These are phyloP conservation scores for Plectranthus barbatus DNA, from an alignment of 257 asterid species.

Conservation along the genomic window DNA sequence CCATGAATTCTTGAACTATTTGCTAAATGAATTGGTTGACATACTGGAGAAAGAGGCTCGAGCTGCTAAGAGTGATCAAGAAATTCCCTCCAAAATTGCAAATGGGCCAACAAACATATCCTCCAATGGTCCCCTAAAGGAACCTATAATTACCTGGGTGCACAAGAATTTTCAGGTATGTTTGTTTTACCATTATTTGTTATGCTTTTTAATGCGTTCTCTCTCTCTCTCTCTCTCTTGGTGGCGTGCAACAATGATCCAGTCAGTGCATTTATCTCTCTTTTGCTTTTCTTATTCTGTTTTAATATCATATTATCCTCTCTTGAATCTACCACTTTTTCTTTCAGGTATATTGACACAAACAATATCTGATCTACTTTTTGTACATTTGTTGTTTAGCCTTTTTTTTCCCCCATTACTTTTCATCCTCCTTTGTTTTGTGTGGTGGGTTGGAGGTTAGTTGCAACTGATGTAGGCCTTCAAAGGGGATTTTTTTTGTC, in stretches of 20 bases:
- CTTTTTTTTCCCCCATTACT: too few species aligned
- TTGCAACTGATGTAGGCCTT: not conserved
- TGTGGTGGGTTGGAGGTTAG: not conserved
- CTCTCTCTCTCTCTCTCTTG: not conserved
- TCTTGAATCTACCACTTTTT: not conserved
- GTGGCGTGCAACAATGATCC: not conserved
- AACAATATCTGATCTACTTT: not conserved
- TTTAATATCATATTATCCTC: not conserved
- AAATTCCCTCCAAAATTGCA: conserved; percentile 45
- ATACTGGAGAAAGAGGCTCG: conserved; percentile 76
- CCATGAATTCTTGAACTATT: conserved; percentile 80
- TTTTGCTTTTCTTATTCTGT: not conserved
- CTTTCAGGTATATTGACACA: not conserved
- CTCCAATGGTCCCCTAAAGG: conserved; percentile 48
- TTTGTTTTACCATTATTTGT: conserved; percentile 8
- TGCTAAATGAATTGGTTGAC: conserved; percentile 83
- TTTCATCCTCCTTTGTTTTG: not conserved
- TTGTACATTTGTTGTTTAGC: not conserved
- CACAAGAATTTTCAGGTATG: conserved; percentile 87
- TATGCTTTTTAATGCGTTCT: not conserved
- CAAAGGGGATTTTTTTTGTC: not conserved
- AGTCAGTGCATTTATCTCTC: not conserved
- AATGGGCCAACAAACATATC: conserved; percentile 49
- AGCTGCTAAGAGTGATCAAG: conserved; percentile 52
- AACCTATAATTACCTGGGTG: conserved; percentile 79